A percentile compares a stretch with the other conserved stretches of the same genome.
Evolutionary conservation across 805 yeast species (phyloP).

Genomic region (Jamesozyma jinghongensis): DNA sequence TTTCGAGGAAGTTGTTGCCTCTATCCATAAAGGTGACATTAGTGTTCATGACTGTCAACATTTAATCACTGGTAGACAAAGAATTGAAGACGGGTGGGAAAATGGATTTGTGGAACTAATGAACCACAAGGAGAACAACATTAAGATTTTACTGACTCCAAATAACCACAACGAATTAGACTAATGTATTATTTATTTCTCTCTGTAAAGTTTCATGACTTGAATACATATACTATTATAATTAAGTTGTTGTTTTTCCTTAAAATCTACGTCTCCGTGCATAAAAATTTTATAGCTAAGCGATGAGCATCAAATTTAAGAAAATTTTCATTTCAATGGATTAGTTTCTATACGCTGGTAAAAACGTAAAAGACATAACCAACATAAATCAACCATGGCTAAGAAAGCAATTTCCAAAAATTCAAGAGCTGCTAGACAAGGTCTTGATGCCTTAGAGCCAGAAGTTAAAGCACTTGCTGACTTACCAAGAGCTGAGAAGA

Average conservation of each 20-base stretch:
- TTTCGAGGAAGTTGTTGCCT: constrained; percentile 46
- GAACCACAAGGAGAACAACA: constrained; percentile 45
- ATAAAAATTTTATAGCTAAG: too few species aligned
- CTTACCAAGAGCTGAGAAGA: constrained; percentile 50
- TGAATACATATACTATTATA: too few species aligned
- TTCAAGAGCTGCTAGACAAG: constrained; percentile 73
- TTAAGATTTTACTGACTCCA: constrained; percentile 47
- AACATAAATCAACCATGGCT: constrained; percentile 13
- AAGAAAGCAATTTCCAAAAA: constrained; percentile 29
- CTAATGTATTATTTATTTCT: too few species aligned
- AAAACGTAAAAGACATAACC: too few species aligned
- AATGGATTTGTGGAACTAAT: constrained; percentile 45
- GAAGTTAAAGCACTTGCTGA: constrained; percentile 42
- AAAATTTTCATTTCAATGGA: too few species aligned
- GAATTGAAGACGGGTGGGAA: constrained; percentile 42
- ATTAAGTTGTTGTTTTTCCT: not conserved
- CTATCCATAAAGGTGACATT: constrained; percentile 41
- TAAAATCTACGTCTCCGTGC: too few species aligned
- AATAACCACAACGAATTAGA: constrained; percentile 31
- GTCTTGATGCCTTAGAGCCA: constrained; percentile 35
- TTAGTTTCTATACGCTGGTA: too few species aligned
- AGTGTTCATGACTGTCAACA: constrained; percentile 35
- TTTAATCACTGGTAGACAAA: constrained; percentile 47
- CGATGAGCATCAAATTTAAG: too few species aligned
- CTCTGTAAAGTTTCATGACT: too few species aligned